Evolutionary conservation across 768 basidiomycete species (phyloP).

Genomic region (Lentinula aciculospora): DNA sequence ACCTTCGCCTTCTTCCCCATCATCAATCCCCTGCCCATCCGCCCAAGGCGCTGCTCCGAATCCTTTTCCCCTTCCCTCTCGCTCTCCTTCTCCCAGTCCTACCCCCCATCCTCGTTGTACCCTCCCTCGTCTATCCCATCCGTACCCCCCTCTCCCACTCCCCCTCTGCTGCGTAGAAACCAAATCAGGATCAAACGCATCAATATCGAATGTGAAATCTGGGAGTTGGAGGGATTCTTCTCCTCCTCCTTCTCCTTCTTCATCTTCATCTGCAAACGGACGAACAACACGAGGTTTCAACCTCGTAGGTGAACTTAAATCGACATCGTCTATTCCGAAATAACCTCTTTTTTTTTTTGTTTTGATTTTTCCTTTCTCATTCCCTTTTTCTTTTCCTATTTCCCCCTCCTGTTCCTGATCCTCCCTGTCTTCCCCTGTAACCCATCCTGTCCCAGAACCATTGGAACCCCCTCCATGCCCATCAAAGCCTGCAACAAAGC

Average conservation of each 20-base stretch:
- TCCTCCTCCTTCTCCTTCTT: not conserved
- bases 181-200: not conserved
- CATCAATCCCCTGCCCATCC: not conserved
- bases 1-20: not conserved
- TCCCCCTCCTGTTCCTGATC: no score
- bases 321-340: slow-evolving; percentile 5
- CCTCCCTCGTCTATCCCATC: no score
- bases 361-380: not conserved
- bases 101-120: no score
- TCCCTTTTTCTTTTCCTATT: no score
- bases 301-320: not conserved
- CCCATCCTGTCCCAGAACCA: no score
- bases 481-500: slow-evolving; percentile 2
- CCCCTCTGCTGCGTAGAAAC: not conserved
- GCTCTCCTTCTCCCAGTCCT: no score
- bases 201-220: not conserved
- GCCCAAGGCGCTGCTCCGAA: slow-evolving; percentile 1
- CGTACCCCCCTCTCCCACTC: no score
- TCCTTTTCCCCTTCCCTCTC: not conserved
- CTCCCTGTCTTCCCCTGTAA: no score
- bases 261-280: not conserved
- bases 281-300: not conserved
- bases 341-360: not conserved
- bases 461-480: not conserved
- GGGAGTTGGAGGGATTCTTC: not conserved